Base-by-base conservation (phyloP, 2,329 filamentous ascomycete species). In the Cladophialophora exuberans region DNA sequence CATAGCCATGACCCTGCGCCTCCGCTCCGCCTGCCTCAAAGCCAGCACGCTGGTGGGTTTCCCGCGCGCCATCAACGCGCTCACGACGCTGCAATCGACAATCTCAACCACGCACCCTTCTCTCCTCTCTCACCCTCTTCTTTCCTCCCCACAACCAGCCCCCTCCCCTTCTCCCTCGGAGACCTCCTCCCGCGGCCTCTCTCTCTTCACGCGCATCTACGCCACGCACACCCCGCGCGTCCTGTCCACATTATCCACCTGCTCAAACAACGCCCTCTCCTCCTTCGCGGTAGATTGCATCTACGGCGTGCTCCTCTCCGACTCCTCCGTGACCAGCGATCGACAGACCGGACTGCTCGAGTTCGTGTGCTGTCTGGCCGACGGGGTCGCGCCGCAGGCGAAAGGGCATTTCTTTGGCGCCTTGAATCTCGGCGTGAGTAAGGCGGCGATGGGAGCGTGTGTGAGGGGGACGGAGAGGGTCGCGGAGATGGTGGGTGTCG, bases 331-430 rank as follows among this genome's bases (percentile, higher is more conserved):
- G 20, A 52, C 67, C 10, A 59, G 59, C 31, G 58, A 52, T 20
- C 48, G 58, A 49, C 65, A 67, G 44, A 68, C 66, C 33, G 66
- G 62, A 2, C 41, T 68, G 55, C 30, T 68, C 39, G 66, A 67
- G 50, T 68, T 68, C 54, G 64, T 66, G 11, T 66, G 64, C 46
- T 68, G 66, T 62, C 54, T 68, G 33, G 65, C 61, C 13, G 64
- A 65, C 50, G 61, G 59, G 13, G 65, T 65, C 18, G 63, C 58
- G 26, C 59, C 64, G 17, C 66, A 68, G 52, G 65, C 65, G 7
- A 67, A 68, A 43, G 66, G 66, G 9, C 65, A 67, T 45, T 67
- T 67, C 57, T 66, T 65, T 36, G 65, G 66, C 36, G 65, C 64
- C 31, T 54, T 56, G 23, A 67, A 66, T 36, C 55, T 67, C 9